Evolutionary conservation across 345 rosid species (phyloP), one percentile per base, ranked within the genome.

Genomic region (Eucalyptus curtisii): DNA sequence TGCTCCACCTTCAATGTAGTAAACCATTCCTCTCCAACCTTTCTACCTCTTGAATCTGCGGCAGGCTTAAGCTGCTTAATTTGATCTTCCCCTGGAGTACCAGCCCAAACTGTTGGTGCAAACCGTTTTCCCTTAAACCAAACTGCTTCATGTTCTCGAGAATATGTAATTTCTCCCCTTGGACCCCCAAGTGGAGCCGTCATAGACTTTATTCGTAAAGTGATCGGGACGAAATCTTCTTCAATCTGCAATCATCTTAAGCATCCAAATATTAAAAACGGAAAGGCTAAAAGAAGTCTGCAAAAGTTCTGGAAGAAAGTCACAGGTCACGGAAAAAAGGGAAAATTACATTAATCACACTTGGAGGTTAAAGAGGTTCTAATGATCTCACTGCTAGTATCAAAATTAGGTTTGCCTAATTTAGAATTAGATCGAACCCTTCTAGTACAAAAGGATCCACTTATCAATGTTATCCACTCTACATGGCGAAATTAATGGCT

Each of bases 21-120:
- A 94, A 95, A 97, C 99, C 99, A 97, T 91, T 97, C 99, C 93
- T 97, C 99, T 49, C 99, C 99, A 88, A 97, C 98, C 89, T 94
- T 97, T 95, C 93, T 95, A 48, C 98, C 98, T 94, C 95, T 97
- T 4, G 99, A 94, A 94, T 97, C 99, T 84, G 95, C 13, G 76
- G 99, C 97, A 88, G 95, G 93, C 91, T 93, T 96, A 89, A 97
- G 97, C 91, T 94, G 98, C 91, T 96, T 96, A 89, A 97, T 97
- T 94, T 97, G 98, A 84, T 94, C 97, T 94, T 96, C 99, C 81
- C 99, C 99, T 57, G 96, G 91, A 59, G 98, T 95, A 85, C 97
- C 95, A 90, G 93, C 98, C 99, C 98, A 96, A n/a, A 96, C 91
- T 71, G 95, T 85, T 88, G 99, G 99, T 30, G 91, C 87, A 91